A percentile compares a stretch with the other conserved stretches of the same genome.
These are phyloP conservation scores for Byssochlamys sp. DNA, from an alignment of 2,329 filamentous ascomycete genomes.

Conservation along the genomic window DNA sequence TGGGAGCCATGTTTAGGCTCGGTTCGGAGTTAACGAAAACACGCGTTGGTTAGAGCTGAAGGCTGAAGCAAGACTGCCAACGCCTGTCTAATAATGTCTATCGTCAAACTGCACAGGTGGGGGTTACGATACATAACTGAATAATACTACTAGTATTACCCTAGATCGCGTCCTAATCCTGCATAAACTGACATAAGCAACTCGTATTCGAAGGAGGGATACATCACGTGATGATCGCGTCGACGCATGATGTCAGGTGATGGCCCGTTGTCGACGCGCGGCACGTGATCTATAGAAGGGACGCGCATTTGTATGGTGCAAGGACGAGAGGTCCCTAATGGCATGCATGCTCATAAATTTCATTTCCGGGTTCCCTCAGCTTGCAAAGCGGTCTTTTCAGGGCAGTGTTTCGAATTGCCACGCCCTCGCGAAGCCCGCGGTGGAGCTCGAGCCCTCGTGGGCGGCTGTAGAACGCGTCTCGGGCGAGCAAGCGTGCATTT, in stretches of 20 bases:
- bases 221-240: not conserved
- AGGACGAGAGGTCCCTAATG: not conserved
- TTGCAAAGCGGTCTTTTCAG: not conserved
- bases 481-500: conserved; percentile 31
- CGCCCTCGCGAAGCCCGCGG: conserved; percentile 6
- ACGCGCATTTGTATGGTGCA: conserved; percentile 4
- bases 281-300: conserved; percentile 11
- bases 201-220: not conserved
- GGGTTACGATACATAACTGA: not conserved
- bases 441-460: conserved; percentile 23
- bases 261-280: not conserved
- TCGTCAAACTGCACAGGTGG: not conserved
- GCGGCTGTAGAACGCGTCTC: conserved; percentile 34
- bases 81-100: not conserved
- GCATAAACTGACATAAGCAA: not conserved
- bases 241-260: not conserved
- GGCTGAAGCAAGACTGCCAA: not conserved
- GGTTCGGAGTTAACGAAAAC: not conserved
- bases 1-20: not conserved
- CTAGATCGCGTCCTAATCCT: not conserved
- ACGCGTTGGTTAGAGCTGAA: not conserved
- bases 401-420: not conserved
- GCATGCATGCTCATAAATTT: not conserved
- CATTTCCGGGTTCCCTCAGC: not conserved
- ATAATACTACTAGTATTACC: not conserved